Evolutionary conservation across 1,139 yeast species (phyloP), one percentile per base, ranked within the genome.

Genomic region (Candida frijolesensis): DNA sequence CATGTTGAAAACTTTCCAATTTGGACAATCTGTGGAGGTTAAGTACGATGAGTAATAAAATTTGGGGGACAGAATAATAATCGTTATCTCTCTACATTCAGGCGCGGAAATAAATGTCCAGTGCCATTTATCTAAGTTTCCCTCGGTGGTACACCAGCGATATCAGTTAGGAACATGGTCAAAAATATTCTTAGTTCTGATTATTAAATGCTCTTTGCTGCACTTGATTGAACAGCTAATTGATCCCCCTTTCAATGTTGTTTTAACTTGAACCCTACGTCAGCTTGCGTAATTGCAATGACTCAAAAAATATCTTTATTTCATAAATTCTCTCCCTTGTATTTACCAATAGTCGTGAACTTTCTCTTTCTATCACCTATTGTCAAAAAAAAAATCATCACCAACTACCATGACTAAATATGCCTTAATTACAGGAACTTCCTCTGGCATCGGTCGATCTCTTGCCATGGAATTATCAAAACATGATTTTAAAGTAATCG

Each of bases 361-460:
- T 25, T 25, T 25, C 10, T 25, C 29, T 25, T 25, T 25, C 29
- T 25, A 25, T 25, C 4, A 8, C 29, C 29, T 9, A 25, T 8
- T 8, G 29, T 25, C 29, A 25, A 25, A 5, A 8, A 25, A 6
- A 25, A 4, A 22, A 22, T 22, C 29, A 25, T 25, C 8, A 8
- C 2, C 5, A 19, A 4, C 10, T 19, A 12, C 9, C 4, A 27
- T 19, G 30, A 9, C 14, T 15, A 55, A 56, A 43, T 56, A 62
- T 56, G 79, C 78, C 4, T 60, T 74, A 4, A 60, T 74, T 16
- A 64, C 75, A 0, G 79, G 78, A 1, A 75, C 78, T 1, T 70
- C 76, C 2, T 66, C 74, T 3, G 79, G 79, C 3, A 74, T 74
- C 48, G 78, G 79, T 2, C 69, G 62, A 51, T 63, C 65, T 11